Base-by-base conservation (phyloP, 2,329 filamentous ascomycete genomes). In the Penicillium verrucosum region DNA sequence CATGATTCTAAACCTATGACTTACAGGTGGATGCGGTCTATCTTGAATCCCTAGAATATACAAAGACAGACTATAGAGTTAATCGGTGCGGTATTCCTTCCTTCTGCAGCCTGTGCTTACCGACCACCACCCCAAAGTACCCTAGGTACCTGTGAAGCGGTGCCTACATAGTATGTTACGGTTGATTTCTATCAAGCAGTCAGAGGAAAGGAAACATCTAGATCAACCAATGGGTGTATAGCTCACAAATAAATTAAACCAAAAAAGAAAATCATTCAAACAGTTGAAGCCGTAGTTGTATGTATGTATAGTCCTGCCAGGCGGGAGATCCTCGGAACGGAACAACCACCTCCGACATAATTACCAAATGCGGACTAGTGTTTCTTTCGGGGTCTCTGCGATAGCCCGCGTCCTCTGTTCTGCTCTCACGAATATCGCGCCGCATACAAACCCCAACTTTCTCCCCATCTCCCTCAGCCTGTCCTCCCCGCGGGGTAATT, bases 381-480 rank as follows among this genome's bases (percentile, higher is more conserved):
- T 65, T 49, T 61, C 54, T 42, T 72, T 73, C 69, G 71, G 72
- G 71, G 72, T 75, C 72, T 73, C 54, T 71, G 69, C 64, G 68
- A 71, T 71, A 66, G 63, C 71, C 71, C 71, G 71, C 71, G 70
- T 72, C 63, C 61, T 69, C 64, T 69, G 60, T 59, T 66, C 59
- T 59, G 56, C 65, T 64, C 63, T 63, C 56, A 62, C 46, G 54
- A 56, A 52, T 65, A 61, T 63, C 60, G 64, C 65, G 63, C 64
- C 68, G 65, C 65, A 58, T 70, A 67, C 65, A 69, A 65, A 66
- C 62, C 60, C 59, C 60, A 62, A 65, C 57, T 60, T 43, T 52
- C 52, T 61, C 57, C 50, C 49, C 58, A 57, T 58, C 55, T 51
- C 55, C 54, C 57, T 59, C 57, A 51, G 55, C 62, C 54, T 59